phyloP scores from a whole-genome alignment of 1,284 basidiomycete species.

The Violaceomyces palustris region DNA sequence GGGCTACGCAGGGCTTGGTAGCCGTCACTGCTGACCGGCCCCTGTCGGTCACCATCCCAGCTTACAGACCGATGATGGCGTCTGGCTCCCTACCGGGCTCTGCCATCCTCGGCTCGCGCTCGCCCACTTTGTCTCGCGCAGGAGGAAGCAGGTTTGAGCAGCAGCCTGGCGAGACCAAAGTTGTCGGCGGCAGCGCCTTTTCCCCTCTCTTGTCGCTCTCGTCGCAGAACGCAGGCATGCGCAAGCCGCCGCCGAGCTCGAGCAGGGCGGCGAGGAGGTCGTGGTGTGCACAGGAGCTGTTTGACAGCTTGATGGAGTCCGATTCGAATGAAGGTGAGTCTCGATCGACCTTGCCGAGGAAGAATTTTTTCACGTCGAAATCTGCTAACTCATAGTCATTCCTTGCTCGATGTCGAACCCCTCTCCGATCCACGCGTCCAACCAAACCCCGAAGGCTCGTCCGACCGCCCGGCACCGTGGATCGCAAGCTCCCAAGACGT shows the following conservation, averaged over 20 bases:
- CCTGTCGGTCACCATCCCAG: slow-evolving; percentile 21
- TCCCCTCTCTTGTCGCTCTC: slow-evolving; percentile 21
- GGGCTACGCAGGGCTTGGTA: slow-evolving; percentile 15
- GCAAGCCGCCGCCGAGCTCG: neutral
- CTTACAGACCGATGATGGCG: slow-evolving; percentile 9
- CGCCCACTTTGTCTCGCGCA: slow-evolving; percentile 7
- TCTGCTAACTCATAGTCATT: too few relatives aligned
- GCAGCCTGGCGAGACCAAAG: too few relatives aligned
- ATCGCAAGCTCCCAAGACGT: slow-evolving; percentile 37
- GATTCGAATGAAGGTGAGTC: neutral
- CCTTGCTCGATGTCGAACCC: too few relatives aligned
- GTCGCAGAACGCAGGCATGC: neutral
- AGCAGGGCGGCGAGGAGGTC: slow-evolving; percentile 8
- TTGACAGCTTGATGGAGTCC: slow-evolving; percentile 22
- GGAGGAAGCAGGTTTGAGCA: too few relatives aligned
- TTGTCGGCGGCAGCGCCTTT: slow-evolving; percentile 24
- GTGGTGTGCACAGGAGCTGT: slow-evolving; percentile 31
- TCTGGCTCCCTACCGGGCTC: slow-evolving; percentile 22
- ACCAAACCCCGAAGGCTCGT: neutral
- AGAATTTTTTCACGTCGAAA: too few relatives aligned
- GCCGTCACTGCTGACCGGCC: slow-evolving; percentile 18
- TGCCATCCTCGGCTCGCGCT: slow-evolving; percentile 23
- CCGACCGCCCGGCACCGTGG: slow-evolving; percentile 37
- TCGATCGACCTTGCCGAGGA: neutral
- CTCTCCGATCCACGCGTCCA: neutral